These are phyloP conservation scores for Pseudotsuga menziesii DNA, from an alignment of 75 land plant species.

Conservation along the genomic window DNA sequence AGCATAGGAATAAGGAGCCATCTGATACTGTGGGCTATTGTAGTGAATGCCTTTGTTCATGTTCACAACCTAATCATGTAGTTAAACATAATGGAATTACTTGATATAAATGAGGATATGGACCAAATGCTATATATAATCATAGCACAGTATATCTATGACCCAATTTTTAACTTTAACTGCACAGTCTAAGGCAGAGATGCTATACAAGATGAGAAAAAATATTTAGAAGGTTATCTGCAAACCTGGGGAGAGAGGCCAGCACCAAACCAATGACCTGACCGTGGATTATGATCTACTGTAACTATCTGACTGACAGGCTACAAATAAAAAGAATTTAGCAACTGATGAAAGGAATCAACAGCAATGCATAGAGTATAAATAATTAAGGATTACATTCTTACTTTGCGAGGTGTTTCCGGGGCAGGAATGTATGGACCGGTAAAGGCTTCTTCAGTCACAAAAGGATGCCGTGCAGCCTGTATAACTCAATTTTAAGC, in stretches of 20 bases:
- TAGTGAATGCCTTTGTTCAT: slow-evolving; percentile 31
- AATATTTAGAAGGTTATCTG: not conserved
- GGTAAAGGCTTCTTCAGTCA: slow-evolving; percentile 75
- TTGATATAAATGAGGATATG: not conserved
- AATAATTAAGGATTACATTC: slow-evolving; percentile 12
- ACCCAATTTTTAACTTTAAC: not conserved
- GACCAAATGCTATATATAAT: not conserved
- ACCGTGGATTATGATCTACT: slow-evolving; percentile 75
- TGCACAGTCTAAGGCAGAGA: not conserved
- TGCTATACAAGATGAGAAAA: not conserved
- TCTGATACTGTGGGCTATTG: slow-evolving; percentile 54
- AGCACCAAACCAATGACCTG: slow-evolving; percentile 89
- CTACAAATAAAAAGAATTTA: slow-evolving; percentile 27
- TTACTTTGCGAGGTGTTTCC: slow-evolving; percentile 74
- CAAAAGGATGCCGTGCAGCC: slow-evolving; percentile 90
- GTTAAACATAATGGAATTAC: not conserved
- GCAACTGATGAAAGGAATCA: not conserved
- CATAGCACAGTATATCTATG: not conserved
- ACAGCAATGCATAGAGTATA: not conserved
- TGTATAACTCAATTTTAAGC: slow-evolving; percentile 20
- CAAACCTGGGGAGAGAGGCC: slow-evolving; percentile 87
- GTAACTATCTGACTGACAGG: slow-evolving; percentile 55
- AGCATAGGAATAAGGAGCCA: slow-evolving; percentile 44
- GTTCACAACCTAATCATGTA: slow-evolving; percentile 44
- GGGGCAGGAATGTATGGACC: slow-evolving; percentile 66